These are phyloP conservation scores for Chenopodium album DNA, from an alignment of 148 eudicot genomes.

Conservation along the genomic window DNA sequence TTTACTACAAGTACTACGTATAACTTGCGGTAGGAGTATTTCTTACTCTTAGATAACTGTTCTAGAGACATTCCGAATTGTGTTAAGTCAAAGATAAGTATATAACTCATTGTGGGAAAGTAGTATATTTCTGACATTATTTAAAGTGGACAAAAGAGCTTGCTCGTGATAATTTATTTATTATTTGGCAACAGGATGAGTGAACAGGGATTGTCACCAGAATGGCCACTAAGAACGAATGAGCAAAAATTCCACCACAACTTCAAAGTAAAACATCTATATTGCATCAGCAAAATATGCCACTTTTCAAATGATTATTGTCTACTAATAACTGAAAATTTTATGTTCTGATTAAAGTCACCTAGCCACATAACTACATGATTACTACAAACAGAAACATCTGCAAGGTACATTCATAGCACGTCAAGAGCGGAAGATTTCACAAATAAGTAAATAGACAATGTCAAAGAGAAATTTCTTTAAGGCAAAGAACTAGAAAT, in stretches of 20 bases:
- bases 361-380: neutral
- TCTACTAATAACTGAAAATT: neutral
- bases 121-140: too few species aligned
- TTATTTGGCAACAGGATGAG: neutral
- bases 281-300: neutral
- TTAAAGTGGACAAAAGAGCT: too few species aligned
- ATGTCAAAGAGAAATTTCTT: neutral
- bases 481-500: neutral
- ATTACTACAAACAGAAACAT: neutral
- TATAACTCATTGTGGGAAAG: too few species aligned
- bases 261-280: neutral
- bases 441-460: neutral
- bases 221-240: neutral
- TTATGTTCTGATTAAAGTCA: neutral
- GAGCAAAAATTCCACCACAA: neutral
- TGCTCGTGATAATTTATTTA: too few species aligned
- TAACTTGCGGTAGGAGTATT: too few species aligned
- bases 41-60: too few species aligned
- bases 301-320: neutral
- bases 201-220: neutral
- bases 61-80: too few species aligned
- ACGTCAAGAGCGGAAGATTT: neutral
- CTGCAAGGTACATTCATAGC: neutral
- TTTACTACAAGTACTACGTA: too few species aligned
- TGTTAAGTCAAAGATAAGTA: too few species aligned